These are phyloP conservation scores for Musa troglodytarum DNA, from an alignment of 176 grass and related monocot genomes.

Conservation along the genomic window DNA sequence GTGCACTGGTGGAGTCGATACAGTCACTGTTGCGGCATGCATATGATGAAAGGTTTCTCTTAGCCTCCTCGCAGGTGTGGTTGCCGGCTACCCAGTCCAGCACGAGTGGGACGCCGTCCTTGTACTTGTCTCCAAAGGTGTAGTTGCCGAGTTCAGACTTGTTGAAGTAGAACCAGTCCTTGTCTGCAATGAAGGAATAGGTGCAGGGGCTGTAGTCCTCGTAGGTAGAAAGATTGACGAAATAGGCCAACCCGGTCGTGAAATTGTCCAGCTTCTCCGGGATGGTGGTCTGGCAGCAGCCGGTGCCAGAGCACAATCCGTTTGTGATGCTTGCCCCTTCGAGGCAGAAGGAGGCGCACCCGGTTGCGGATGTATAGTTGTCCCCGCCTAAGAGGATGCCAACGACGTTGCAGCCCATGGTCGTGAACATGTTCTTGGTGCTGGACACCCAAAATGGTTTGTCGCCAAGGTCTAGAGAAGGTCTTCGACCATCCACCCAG, in stretches of 20 bases:
- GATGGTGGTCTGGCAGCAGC: conserved; percentile 2
- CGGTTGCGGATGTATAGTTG: background rate
- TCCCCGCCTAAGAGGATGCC: too few relatives aligned
- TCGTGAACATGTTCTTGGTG: background rate
- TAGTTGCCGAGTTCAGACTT: background rate
- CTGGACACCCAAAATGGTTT: background rate
- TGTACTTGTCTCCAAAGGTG: background rate
- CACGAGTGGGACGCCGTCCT: background rate
- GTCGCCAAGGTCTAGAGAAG: background rate
- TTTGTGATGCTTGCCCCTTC: too few relatives aligned
- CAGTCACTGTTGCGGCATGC: background rate
- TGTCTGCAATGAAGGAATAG: background rate
- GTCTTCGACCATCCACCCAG: too few relatives aligned
- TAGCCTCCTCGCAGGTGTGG: background rate
- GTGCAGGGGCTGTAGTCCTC: background rate
- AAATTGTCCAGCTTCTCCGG: background rate
- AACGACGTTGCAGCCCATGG: background rate
- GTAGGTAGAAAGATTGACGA: too few relatives aligned
- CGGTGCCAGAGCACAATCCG: background rate
- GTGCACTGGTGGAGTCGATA: rapidly evolving
- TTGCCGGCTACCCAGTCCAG: background rate
- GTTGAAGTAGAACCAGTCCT: background rate
- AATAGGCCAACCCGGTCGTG: too few relatives aligned
- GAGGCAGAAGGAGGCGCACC: background rate
- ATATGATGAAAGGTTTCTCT: background rate